Evolutionary conservation across 805 yeast species (phyloP).

Genomic region (Candida insectorum): DNA sequence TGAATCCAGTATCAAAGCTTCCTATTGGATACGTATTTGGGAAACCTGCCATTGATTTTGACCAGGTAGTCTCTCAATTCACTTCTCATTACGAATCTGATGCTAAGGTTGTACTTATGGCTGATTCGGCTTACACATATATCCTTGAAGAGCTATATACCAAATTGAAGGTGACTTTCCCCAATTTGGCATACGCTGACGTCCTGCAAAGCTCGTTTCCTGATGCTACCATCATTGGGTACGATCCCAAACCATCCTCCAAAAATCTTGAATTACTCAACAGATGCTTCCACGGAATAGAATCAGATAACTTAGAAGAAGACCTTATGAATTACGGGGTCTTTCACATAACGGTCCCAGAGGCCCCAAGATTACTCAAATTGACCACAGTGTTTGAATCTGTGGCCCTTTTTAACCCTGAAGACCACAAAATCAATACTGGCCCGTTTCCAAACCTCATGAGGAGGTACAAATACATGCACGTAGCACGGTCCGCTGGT

Average conservation of each 20-base stretch:
- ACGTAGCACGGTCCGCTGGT: constrained; percentile 84
- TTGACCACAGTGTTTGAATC: constrained; percentile 67
- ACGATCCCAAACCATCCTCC: constrained; percentile 18
- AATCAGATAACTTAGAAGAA: constrained; percentile 22
- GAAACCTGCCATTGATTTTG: constrained; percentile 51
- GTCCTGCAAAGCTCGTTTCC: constrained; percentile 22
- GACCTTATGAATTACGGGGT: constrained; percentile 46
- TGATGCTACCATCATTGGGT: constrained; percentile 42
- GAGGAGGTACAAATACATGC: constrained; percentile 84
- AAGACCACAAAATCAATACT: constrained; percentile 21
- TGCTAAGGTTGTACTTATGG: constrained; percentile 59
- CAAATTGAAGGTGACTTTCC: constrained; percentile 26
- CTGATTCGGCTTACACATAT: constrained; percentile 65
- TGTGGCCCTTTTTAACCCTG: constrained; percentile 50
- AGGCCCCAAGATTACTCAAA: constrained; percentile 73
- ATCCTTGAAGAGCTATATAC: constrained; percentile 39
- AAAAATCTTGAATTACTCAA: constrained; percentile 8
- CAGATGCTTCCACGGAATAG: constrained; percentile 12
- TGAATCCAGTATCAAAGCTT: constrained; percentile 71
- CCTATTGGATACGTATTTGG: constrained; percentile 82
- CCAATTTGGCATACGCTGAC: constrained; percentile 31
- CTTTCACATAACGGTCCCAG: constrained; percentile 71
- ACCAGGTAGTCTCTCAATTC: constrained; percentile 37
- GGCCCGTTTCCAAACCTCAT: constrained; percentile 79
- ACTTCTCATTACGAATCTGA: constrained; percentile 34